Base-by-base conservation (phyloP, 2,329 filamentous ascomycete species). In the Neoascochyta sp. region DNA sequence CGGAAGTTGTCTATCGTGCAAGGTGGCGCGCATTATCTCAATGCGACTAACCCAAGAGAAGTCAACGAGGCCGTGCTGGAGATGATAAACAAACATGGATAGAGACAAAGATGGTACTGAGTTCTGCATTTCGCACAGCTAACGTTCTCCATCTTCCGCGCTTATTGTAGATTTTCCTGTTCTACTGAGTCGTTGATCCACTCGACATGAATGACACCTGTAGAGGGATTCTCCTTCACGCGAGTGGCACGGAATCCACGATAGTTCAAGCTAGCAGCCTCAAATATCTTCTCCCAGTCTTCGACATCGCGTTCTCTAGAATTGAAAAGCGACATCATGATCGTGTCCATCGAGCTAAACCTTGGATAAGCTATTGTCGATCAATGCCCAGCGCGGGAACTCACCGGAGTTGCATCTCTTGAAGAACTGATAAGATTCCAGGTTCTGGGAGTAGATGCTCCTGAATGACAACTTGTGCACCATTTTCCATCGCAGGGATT, bases 281-380 rank as follows among this genome's bases (percentile, higher is more conserved):
- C 36, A 43, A 71, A 65, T 4, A 72, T 47, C n/a, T 40, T 40
- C 40, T 58, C 57, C 64, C 68, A 73, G 3, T 65, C 65, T 9
- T 63, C 54, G 0, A 61, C 58, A 0, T 62, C 57, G 9, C 69
- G 57, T 47, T 73, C 70, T 36, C 64, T 60, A 4, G 61, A 60
- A 32, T 69, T 71, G 33, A 67, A 67, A 1, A 69, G 45, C 0
- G 62, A 59, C 60, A 70, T 63, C 61, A 73, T 65, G 24, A 64
- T 57, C 34, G 73, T 30, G 40, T 74, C 70, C 8, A 62, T 28
- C 16, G 31, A 27, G 25, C 36, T 39, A 15, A 28, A 18, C 24
- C n/a, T 29, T 24, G 35, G n/a, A n/a, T n/a, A 24, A 11, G 27
- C 29, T 30, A 22, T 12, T 38, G 24, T 32, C 28, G 28, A 37